A percentile compares a stretch with the other conserved stretches of the same genome.
Evolutionary conservation across 106 monocot genomes (phyloP).

Genomic region (Dendrobium huoshanense): DNA sequence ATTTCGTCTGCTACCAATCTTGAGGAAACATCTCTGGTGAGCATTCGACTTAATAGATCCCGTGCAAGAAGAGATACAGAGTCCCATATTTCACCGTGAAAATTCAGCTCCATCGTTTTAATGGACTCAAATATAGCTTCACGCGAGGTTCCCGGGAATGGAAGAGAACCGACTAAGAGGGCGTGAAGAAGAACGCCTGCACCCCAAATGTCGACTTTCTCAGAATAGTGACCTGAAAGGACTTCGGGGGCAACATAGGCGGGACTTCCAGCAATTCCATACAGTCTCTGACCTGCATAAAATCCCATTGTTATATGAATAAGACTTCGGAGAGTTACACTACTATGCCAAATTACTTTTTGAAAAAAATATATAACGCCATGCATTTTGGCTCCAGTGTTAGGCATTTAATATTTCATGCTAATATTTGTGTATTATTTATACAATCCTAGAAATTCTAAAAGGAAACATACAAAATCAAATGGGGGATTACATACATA

Average conservation of each 20-base stretch:
- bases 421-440: too few species aligned
- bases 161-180: constrained; percentile 67
- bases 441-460: too few species aligned
- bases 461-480: too few species aligned
- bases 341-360: background rate
- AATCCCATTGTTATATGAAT: background rate
- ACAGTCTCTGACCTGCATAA: constrained; percentile 67
- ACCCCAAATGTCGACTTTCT: constrained; percentile 90
- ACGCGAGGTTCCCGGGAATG: constrained; percentile 60
- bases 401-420: too few species aligned
- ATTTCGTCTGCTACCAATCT: constrained; percentile 76
- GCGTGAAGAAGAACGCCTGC: constrained; percentile 90
- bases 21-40: constrained; percentile 59
- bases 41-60: constrained; percentile 62
- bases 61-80: constrained; percentile 65
- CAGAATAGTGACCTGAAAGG: constrained; percentile 67
- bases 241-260: constrained; percentile 99
- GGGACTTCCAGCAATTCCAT: constrained; percentile 86
- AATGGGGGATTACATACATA: too few species aligned
- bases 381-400: background rate
- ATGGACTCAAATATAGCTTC: constrained; percentile 83
- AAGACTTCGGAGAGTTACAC: too few species aligned
- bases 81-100: constrained; percentile 42
- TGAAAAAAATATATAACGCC: background rate
- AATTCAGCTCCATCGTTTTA: constrained; percentile 69